Percentiles rank a stretch among this genome's conserved stretches.
phyloP scores from a whole-genome alignment of 2,329 filamentous ascomycete genomes.

The Fusarium bactridioides region DNA sequence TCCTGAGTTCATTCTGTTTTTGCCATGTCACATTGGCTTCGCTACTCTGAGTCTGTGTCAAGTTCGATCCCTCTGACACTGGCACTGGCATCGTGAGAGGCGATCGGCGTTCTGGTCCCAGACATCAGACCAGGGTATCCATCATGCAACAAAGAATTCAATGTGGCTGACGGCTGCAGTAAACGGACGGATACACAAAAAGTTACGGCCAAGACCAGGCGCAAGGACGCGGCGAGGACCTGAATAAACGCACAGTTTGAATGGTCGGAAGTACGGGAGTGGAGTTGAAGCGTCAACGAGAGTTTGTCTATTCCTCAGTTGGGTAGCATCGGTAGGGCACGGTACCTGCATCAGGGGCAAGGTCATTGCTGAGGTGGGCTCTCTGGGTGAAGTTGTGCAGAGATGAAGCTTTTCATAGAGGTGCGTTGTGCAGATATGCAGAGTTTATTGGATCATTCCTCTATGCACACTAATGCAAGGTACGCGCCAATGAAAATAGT shows the following conservation, averaged over 20 bases:
- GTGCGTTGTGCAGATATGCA: constrained; percentile 9
- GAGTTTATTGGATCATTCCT: constrained; percentile 5
- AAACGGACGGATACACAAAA: constrained; percentile 12
- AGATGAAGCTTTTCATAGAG: constrained; percentile 2
- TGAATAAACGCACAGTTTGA: constrained; percentile 20
- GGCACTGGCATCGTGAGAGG: background rate
- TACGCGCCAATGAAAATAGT: constrained; percentile 32
- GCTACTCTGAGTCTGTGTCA: constrained; percentile 22
- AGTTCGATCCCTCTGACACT: background rate
- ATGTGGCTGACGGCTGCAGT: constrained; percentile 30
- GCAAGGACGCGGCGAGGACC: constrained; percentile 39
- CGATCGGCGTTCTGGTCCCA: constrained; percentile 32
- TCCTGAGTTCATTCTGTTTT: background rate
- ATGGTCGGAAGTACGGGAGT: constrained; percentile 23
- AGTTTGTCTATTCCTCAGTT: constrained; percentile 28
- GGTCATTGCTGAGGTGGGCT: constrained; percentile 6
- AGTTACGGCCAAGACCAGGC: constrained; percentile 35
- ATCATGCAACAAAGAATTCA: constrained; percentile 38
- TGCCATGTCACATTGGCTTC: constrained; percentile 21
- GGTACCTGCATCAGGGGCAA: constrained; percentile 32
- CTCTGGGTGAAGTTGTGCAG: constrained; percentile 10
- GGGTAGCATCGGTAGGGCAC: constrained; percentile 28
- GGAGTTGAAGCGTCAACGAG: constrained; percentile 24
- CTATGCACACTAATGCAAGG: constrained; percentile 39
- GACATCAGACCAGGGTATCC: constrained; percentile 34